phyloP scores from a whole-genome alignment of 805 yeast species.

The Kuraishia borneana region DNA sequence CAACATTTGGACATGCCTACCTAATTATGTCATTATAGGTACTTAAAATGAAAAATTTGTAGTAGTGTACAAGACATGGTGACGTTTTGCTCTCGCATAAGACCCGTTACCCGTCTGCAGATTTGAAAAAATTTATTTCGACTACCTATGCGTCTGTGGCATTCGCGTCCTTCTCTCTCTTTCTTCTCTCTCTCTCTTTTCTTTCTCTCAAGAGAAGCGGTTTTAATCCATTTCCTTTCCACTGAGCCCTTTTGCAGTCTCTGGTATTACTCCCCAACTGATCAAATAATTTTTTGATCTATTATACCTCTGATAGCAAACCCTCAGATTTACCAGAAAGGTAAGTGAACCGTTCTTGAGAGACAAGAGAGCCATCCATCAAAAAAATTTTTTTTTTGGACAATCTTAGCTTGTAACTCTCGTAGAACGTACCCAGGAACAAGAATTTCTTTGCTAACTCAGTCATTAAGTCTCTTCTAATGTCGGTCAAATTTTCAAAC shows the following conservation, averaged over 20 bases:
- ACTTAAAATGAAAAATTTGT: too few relatives aligned
- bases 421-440: neutral
- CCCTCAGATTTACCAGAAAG: neutral
- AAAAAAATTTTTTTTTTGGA: neutral
- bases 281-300: neutral
- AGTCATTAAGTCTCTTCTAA: neutral
- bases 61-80: too few relatives aligned
- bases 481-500: constrained; percentile 38
- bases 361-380: neutral
- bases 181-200: constrained; percentile 4
- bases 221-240: constrained; percentile 1
- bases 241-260: neutral
- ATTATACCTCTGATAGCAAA: neutral
- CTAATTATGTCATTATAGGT: too few relatives aligned
- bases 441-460: neutral
- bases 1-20: too few relatives aligned
- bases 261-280: neutral
- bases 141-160: too few relatives aligned
- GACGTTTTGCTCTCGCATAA: too few relatives aligned
- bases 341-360: neutral
- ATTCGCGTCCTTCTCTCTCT: constrained; percentile 1
- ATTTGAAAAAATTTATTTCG: too few relatives aligned
- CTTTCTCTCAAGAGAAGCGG: constrained; percentile 2
- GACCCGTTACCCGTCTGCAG: too few relatives aligned
- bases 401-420: neutral